Percentiles rank a stretch among this genome's conserved stretches.
Conservation (phyloP, 371 early-diverging fungal species). For the Basidiobolus meristosporus region DNA sequence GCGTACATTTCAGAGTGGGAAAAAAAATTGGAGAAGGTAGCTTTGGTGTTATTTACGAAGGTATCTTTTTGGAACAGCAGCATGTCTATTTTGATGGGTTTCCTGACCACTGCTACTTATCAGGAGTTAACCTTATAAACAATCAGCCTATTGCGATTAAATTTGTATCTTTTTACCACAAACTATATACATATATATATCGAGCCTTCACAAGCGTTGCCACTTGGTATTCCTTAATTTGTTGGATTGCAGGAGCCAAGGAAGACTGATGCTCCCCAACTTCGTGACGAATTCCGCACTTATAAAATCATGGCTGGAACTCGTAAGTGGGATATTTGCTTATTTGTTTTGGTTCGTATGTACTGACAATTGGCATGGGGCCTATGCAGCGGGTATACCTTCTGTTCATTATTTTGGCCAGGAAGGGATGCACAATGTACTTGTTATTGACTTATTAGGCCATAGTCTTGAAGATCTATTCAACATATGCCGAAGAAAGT, state of each 20-base stretch:
- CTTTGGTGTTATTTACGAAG: conserved; percentile 95
- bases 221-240: background rate
- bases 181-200: too few species aligned
- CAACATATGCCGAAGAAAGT: conserved; percentile 80
- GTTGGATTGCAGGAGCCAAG: conserved; percentile 38
- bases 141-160: conserved; percentile 80
- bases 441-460: conserved; percentile 95
- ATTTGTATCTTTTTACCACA: conserved; percentile 26
- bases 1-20: conserved; percentile 87
- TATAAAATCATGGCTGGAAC: conserved; percentile 70
- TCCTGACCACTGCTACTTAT: background rate
- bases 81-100: background rate
- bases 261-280: conserved; percentile 85
- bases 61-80: conserved; percentile 20
- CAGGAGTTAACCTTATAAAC: conserved; percentile 48
- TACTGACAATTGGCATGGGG: background rate
- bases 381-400: conserved; percentile 55
- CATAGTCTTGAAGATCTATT: conserved; percentile 96
- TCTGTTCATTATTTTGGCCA: conserved; percentile 88
- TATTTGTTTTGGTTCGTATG: too few species aligned
- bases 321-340: conserved; percentile 25
- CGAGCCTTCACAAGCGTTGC: background rate
- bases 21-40: conserved; percentile 92
- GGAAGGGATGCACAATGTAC: conserved; percentile 86
- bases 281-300: conserved; percentile 81